These are phyloP conservation scores for Alectoria sarmentosa DNA, from an alignment of 495 filamentous ascomycete species.

Conservation along the genomic window DNA sequence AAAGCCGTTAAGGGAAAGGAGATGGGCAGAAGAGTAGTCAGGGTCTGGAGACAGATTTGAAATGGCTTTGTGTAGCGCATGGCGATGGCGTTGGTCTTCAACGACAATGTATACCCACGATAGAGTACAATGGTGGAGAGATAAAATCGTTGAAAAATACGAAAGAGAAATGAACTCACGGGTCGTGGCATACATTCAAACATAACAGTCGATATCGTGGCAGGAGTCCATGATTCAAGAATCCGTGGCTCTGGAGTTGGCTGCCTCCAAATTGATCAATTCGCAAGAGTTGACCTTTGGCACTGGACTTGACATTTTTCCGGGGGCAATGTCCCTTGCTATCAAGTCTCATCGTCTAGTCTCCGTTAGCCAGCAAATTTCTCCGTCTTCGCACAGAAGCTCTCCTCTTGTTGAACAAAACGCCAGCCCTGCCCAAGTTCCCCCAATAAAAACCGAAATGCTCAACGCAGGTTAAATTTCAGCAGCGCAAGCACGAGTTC, in stretches of 20 bases:
- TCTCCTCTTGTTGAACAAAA: neutral
- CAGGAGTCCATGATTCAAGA: neutral
- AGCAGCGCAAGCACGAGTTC: neutral
- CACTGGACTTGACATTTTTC: no score
- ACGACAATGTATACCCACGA: constrained; percentile 7
- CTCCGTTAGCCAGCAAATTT: neutral
- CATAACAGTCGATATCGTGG: neutral
- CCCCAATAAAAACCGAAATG: neutral
- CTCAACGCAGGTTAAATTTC: no score
- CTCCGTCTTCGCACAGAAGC: neutral
- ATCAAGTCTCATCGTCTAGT: neutral
- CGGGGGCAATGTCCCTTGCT: neutral
- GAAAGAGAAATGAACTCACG: no score
- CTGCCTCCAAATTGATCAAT: neutral
- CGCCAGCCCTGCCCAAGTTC: neutral
- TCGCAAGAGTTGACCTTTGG: no score
- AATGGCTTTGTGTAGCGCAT: constrained; percentile 4
- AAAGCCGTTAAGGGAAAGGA: constrained; percentile 66
- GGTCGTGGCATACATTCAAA: neutral
- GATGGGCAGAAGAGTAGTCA: constrained; percentile 58
- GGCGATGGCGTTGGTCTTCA: constrained; percentile 19
- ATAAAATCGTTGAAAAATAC: neutral
- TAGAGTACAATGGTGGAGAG: neutral
- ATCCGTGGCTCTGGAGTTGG: neutral
- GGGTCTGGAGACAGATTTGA: neutral